These are phyloP conservation scores for Aspergillus indologenus DNA, from an alignment of 495 filamentous ascomycete genomes.

Conservation along the genomic window DNA sequence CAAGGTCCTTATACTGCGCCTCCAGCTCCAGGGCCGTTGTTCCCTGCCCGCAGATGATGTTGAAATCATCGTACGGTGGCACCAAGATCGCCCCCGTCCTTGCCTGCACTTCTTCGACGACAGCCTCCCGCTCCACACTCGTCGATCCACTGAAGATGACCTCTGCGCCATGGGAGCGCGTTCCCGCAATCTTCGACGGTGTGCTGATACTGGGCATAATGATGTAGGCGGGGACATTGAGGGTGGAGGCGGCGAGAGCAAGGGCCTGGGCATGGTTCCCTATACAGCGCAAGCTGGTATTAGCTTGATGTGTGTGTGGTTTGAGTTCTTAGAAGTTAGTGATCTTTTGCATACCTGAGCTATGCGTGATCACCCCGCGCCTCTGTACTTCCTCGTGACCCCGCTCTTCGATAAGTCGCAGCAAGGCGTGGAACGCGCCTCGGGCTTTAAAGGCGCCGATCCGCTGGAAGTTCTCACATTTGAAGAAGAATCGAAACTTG, in stretches of 20 bases:
- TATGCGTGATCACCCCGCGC: slow-evolving; percentile 87
- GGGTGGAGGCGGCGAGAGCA: slow-evolving; percentile 72
- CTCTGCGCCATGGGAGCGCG: slow-evolving; percentile 67
- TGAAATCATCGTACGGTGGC: slow-evolving; percentile 86
- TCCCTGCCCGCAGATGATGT: slow-evolving; percentile 90
- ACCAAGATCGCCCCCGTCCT: slow-evolving; percentile 73
- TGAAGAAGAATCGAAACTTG: slow-evolving; percentile 79
- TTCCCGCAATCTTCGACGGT: slow-evolving; percentile 81
- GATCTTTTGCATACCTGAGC: slow-evolving; percentile 57
- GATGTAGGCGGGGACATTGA: slow-evolving; percentile 68
- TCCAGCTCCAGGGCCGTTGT: slow-evolving; percentile 83
- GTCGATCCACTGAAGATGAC: slow-evolving; percentile 83
- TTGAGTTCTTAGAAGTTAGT: not conserved
- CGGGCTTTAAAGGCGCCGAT: slow-evolving; percentile 92
- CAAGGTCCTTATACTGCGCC: slow-evolving; percentile 58
- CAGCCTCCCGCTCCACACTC: slow-evolving; percentile 74
- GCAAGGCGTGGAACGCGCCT: slow-evolving; percentile 86
- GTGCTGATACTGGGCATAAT: slow-evolving; percentile 87
- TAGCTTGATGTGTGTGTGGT: not conserved
- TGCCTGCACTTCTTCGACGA: slow-evolving; percentile 60
- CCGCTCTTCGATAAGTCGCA: slow-evolving; percentile 63
- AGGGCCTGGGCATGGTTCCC: slow-evolving; percentile 97
- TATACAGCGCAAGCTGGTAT: slow-evolving; percentile 24
- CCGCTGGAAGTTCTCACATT: slow-evolving; percentile 91
- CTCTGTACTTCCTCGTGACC: slow-evolving; percentile 52